These are phyloP conservation scores for Fusarium newnesense DNA, from an alignment of 2,329 filamentous ascomycete species.

Conservation along the genomic window DNA sequence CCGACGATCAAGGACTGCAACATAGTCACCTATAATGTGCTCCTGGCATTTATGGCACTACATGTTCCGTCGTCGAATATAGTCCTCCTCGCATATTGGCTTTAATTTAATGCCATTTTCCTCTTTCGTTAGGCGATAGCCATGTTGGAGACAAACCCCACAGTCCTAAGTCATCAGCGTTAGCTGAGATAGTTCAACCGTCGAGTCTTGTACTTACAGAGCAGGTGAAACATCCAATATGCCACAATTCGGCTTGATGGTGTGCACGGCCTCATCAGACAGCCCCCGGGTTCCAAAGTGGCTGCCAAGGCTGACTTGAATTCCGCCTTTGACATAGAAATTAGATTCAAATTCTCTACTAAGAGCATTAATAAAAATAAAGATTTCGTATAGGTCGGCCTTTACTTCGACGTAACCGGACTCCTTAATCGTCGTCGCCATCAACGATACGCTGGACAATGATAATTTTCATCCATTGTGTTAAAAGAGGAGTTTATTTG, in stretches of 20 bases:
- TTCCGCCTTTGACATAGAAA: fast-evolving
- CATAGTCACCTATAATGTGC: fast-evolving
- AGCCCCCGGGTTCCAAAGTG: not conserved
- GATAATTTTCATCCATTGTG: not conserved
- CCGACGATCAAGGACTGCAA: not conserved
- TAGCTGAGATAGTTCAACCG: too few species aligned
- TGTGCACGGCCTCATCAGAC: not conserved
- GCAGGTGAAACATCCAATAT: not conserved
- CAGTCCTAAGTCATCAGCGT: not conserved
- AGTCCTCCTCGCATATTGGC: fast-evolving
- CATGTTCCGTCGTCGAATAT: fast-evolving
- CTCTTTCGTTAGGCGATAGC: fast-evolving
- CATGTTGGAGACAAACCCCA: fast-evolving
- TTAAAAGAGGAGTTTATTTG: too few species aligned
- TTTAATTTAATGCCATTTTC: fast-evolving
- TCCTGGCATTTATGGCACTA: not conserved
- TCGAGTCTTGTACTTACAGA: not conserved
- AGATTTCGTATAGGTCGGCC: fast-evolving
- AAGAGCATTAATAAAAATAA: fast-evolving
- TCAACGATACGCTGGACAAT: not conserved
- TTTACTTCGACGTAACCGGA: fast-evolving
- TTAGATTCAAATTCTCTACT: fast-evolving
- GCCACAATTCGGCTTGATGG: not conserved
- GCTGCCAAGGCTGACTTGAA: not conserved
- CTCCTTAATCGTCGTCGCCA: fast-evolving